These are phyloP conservation scores for Beauveria pseudobassiana DNA, from an alignment of 2,329 filamentous ascomycete genomes.

Conservation along the genomic window DNA sequence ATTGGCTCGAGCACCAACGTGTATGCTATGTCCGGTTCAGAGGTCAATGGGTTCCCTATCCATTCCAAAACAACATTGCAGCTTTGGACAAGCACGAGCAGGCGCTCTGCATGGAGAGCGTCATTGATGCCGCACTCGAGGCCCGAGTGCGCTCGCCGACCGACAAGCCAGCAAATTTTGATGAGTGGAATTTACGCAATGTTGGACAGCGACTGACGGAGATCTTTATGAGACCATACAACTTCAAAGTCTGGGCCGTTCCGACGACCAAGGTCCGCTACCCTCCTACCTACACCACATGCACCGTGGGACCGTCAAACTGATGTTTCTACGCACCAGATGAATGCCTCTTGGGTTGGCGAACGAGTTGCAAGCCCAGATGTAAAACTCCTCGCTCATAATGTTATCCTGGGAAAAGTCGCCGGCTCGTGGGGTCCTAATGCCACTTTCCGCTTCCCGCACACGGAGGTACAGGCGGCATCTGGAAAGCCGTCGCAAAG, in stretches of 20 bases:
- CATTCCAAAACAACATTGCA: slow-evolving; percentile 96
- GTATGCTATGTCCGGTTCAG: slow-evolving; percentile 93
- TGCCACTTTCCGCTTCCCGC: slow-evolving; percentile 89
- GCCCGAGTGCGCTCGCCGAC: slow-evolving; percentile 66
- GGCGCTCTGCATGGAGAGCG: slow-evolving; percentile 76
- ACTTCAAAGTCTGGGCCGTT: slow-evolving; percentile 96
- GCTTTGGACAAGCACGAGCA: slow-evolving; percentile 90
- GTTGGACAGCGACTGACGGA: slow-evolving; percentile 79
- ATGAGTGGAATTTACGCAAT: slow-evolving; percentile 87
- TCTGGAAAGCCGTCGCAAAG: slow-evolving; percentile 88
- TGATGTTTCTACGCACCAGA: slow-evolving; percentile 41
- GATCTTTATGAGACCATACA: slow-evolving; percentile 93
- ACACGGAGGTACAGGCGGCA: slow-evolving; percentile 81
- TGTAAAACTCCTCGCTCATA: slow-evolving; percentile 78
- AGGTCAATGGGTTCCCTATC: slow-evolving; percentile 84
- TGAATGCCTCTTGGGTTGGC: slow-evolving; percentile 92
- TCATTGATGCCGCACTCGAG: slow-evolving; percentile 83
- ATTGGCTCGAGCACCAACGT: slow-evolving; percentile 91
- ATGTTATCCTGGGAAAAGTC: slow-evolving; percentile 82
- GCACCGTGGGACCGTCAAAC: too few relatives aligned
- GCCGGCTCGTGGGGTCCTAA: slow-evolving; percentile 92
- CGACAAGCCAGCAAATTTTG: slow-evolving; percentile 83
- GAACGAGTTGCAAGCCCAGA: slow-evolving; percentile 90
- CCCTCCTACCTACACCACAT: background rate
- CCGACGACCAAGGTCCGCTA: slow-evolving; percentile 73